Base-by-base conservation (phyloP, 371 early-diverging fungal species). In the Mucor piriformis region DNA sequence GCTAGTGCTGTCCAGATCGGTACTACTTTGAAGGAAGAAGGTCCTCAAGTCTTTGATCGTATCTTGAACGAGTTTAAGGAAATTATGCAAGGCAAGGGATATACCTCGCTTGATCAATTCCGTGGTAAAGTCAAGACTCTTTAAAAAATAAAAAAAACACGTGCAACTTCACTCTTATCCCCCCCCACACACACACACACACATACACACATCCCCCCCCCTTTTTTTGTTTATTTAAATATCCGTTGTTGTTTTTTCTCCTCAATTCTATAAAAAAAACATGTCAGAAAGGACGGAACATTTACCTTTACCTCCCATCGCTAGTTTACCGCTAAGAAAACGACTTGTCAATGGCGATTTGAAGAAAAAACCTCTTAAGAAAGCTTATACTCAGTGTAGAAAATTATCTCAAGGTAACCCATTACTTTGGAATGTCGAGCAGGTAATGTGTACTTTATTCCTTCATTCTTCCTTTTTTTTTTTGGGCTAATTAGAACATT, bases 61-160 rank as follows among this genome's bases (percentile, higher is more conserved):
- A 64, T 81, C 35, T 64, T 60, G 43, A 75, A 74, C 55, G 81
- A 81, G 47, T 66, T 81, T 13, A 54, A 57, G 16, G 81, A 77
- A 20, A 75, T 81, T 43, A 77, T 81, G 81, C 18, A 53, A 16
- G 68, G 69, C 13, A 81, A 81, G 67, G 76, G 74, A 11, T 81
- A 81, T 44, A 70, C 64, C 44, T 67, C 69, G 11, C 40, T 81
- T 52, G 72, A 75, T 18, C 77, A 81, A 49, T 81, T 81, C 73
- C 72, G 77, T 63, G 81, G 81, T 58, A 81, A 81, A 49, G 77
- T 81, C 63, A 81, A 77, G 59, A 79, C 80, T 15, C 63, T 76
- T 66, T 79, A 79, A 76, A n/a, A n/a, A n/a, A n/a, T n/a, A n/a
- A n/a, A n/a, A n/a, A n/a, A n/a, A 61, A n/a, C 29, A 43, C 24